These are phyloP conservation scores for Acacia concinna DNA, from an alignment of 331 rosid genomes.

Conservation along the genomic window DNA sequence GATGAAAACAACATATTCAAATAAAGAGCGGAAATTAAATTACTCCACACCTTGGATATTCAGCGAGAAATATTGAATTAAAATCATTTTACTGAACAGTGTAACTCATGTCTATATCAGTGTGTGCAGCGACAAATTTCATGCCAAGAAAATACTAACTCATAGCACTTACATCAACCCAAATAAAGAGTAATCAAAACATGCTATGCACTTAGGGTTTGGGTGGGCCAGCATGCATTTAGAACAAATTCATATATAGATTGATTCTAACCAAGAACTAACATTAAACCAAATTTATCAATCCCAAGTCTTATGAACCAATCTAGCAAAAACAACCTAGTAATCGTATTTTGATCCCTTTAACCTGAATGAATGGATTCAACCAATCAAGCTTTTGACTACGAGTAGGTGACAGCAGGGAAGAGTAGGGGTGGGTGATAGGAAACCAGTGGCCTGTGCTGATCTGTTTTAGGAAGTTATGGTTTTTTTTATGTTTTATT, in stretches of 20 bases:
- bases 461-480: too few species aligned
- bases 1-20: not conserved
- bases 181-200: not conserved
- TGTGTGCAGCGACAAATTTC: not conserved
- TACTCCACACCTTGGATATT: not conserved
- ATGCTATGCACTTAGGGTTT: not conserved
- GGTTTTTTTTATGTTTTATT: too few species aligned
- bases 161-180: not conserved
- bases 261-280: not conserved
- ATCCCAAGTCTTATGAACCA: not conserved
- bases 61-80: not conserved
- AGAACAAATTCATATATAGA: not conserved
- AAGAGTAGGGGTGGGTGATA: too few species aligned
- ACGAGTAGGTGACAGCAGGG: not conserved
- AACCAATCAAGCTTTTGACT: not conserved
- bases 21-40: not conserved
- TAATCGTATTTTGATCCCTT: not conserved
- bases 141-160: not conserved
- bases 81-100: not conserved
- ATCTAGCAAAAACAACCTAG: not conserved
- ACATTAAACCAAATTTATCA: not conserved
- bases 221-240: not conserved
- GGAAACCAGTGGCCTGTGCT: too few species aligned
- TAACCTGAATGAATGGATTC: not conserved
- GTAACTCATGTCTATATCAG: not conserved